These are phyloP conservation scores for Pleurotus eryngii DNA, from an alignment of 768 basidiomycete species.

Conservation along the genomic window DNA sequence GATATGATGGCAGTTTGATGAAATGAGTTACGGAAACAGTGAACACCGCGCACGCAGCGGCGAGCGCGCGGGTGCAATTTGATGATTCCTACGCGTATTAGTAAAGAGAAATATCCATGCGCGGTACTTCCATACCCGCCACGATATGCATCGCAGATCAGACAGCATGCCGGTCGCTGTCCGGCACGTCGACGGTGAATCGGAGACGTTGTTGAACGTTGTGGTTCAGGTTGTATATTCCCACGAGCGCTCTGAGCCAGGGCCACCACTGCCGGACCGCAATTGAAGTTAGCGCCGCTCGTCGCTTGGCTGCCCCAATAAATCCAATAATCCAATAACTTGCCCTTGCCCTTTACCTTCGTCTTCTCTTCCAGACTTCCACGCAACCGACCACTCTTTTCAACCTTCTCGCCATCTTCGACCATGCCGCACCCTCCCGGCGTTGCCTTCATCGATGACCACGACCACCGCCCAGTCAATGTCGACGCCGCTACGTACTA, in stretches of 20 bases:
- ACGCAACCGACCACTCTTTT: slow-evolving; percentile 3
- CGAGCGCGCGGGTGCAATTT: too few species aligned
- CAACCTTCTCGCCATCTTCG: slow-evolving; percentile 46
- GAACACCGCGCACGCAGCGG: too few species aligned
- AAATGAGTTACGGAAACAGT: too few species aligned
- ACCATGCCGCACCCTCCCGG: slow-evolving; percentile 56
- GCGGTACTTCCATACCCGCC: too few species aligned
- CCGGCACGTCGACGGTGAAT: too few species aligned
- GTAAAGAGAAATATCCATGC: too few species aligned
- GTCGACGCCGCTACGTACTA: slow-evolving; percentile 82
- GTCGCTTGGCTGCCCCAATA: slow-evolving; percentile 2
- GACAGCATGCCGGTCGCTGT: too few species aligned
- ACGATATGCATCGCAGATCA: too few species aligned
- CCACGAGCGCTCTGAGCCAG: neutral
- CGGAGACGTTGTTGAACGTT: too few species aligned
- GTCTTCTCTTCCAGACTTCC: neutral
- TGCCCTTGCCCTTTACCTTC: neutral
- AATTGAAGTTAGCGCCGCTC: slow-evolving; percentile 7
- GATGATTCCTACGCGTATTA: too few species aligned
- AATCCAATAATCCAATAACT: neutral
- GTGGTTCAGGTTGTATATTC: neutral
- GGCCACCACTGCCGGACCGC: neutral
- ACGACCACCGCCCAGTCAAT: slow-evolving; percentile 42
- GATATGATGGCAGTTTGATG: too few species aligned
- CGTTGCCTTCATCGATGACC: slow-evolving; percentile 67